Evolutionary conservation across 768 basidiomycete genomes (phyloP), one percentile per base, ranked within the genome.

Genomic region (Pisolithus orientalis): DNA sequence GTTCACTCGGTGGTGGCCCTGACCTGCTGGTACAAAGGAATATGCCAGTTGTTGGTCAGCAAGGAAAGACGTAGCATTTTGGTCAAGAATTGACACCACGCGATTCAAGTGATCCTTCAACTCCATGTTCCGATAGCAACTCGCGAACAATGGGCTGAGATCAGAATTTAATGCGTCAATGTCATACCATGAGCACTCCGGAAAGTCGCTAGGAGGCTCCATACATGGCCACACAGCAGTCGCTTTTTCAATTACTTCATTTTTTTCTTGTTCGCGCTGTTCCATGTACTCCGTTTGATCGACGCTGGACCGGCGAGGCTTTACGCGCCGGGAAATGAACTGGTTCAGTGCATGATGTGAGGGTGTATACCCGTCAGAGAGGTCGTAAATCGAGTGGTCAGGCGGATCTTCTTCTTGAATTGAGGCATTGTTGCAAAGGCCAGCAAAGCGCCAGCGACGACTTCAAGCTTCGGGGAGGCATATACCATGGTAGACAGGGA

Each of bases 401-500:
- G 67, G 64, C 31, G 61, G 66, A 24, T 51, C 8, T 25, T 53
- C 57, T 1, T 4, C 17, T 32, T 6, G 47, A 63, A 53, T 2
- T 39, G 44, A 5, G 58, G n/a, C 8, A 56, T 44, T 3, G 58
- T 44, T 0, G 56, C 59, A 47, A 73, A 69, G 2, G 75, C 65
- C 10, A 76, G 42, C 2, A 75, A 48, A 1, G 61, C 60, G 0
- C 65, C 59, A 16, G 70, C 55, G 32, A 70, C 58, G 4, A 51
- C 49, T 1, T 32, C 25, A 2, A 43, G 31, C 0, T 52, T 10
- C 1, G 59, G 38, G 1, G 62, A 63, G 5, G 47, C 38, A 56
- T 69, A 73, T 11, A 56, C 62, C 61, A 72, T 62, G 1, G 69
- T 60, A 4, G 69, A 57, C 2, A 73, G 55, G 5, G 64, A 59